Base-by-base conservation (phyloP, 805 yeast genomes). In the Jamesozyma spencerorum region DNA sequence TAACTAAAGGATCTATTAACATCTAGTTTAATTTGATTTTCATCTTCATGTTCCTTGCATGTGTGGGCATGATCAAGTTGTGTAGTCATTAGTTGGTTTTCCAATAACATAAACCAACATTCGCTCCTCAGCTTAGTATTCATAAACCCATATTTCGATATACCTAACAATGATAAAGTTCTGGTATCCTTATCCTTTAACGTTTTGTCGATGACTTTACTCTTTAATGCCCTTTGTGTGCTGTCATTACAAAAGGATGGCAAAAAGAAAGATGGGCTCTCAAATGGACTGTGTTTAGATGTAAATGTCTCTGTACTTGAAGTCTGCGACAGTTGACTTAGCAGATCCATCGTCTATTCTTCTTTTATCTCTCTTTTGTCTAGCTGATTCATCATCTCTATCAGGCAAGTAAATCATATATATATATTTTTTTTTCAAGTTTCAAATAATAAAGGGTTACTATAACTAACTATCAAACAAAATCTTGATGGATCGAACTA, bases 21-120 rank as follows among this genome's bases (percentile, higher is more conserved):
- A 60, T 90, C 98, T 41, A 86, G 70, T 37, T 65, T 59, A 1
- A 87, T 86, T 60, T 90, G 98, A 6, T 72, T 73, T 51, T 82
- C 92, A 54, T 86, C 95, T 38, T 63, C 63, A 54, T 84, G 94
- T 2, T 24, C 38, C 12, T 20, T 15, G 4, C 11, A 30, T 14
- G 17, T 18, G 11, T 15, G 8, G 18, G 24, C 7, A 5, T 29
- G 20, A 8, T 14, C 15, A 10, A 22, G 26, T 7, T 6, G 26
- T 7, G 26, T 22, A n/a, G 36, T 22, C 13, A n/a, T 22, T 14
- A 51, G 33, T 38, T 55, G 60, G 12, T 41, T 31, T 11, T 36
- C 64, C 35, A 69, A 48, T 31, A 68, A 63, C 19, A 40, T 41
- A 36, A 41, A 34, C 60, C 62, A 59, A 31, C 53, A 44, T 14